These are phyloP conservation scores for Zea luxurians DNA, from an alignment of 176 grass and related monocot species.

Conservation along the genomic window DNA sequence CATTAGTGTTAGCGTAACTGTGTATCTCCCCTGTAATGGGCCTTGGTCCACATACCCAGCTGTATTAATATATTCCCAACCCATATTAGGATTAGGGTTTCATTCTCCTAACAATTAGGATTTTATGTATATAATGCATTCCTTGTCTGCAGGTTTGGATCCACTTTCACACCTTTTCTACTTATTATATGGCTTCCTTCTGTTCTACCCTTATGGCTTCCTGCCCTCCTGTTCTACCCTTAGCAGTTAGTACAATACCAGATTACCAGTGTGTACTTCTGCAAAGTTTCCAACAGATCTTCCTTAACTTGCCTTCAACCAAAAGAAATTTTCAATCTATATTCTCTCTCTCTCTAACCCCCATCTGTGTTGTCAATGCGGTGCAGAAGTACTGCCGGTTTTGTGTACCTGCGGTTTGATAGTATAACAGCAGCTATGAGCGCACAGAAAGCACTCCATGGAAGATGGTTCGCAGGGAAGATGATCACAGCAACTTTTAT, in stretches of 20 bases:
- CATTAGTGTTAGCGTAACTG: too few species aligned
- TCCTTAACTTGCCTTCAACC: neutral
- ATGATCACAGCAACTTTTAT: constrained; percentile 94
- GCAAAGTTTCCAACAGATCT: neutral
- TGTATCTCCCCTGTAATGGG: too few species aligned
- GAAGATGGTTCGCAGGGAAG: constrained; percentile 98
- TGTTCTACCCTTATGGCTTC: neutral
- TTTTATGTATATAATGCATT: neutral
- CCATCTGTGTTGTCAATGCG: neutral
- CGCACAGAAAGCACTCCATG: constrained; percentile 85
- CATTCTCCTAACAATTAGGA: neutral
- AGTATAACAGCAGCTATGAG: constrained; percentile 61
- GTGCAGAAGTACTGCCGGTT: constrained; percentile 70
- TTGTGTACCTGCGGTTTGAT: constrained; percentile 87
- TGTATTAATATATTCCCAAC: too few species aligned
- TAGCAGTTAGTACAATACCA: neutral
- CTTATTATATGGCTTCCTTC: neutral
- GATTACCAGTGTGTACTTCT: neutral
- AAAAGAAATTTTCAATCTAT: neutral
- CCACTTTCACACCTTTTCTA: neutral
- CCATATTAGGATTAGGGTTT: too few species aligned
- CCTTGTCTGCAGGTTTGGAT: neutral
- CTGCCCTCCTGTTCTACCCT: neutral
- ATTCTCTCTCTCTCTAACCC: constrained; percentile 4
- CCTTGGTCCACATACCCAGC: too few species aligned